Base-by-base conservation (phyloP, 163 green algal genomes). In the Trebouxia gelatinosa region DNA sequence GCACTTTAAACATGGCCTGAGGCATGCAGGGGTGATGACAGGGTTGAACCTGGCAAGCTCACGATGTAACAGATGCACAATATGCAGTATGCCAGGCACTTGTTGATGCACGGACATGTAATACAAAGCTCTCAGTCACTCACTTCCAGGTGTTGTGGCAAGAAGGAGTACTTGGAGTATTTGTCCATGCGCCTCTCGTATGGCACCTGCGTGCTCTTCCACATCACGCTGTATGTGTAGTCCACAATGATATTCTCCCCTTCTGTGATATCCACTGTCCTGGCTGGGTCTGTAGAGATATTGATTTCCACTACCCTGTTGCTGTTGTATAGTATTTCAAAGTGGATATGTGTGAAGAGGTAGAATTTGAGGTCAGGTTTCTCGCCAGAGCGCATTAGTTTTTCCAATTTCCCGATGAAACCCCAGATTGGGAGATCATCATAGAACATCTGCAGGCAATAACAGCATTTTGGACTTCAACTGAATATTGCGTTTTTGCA, bases 401-500 rank as follows among this genome's bases (percentile, higher is more conserved):
- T 88, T 89, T 97, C 91, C 58, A 94, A 87, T 84, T 97, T 98
- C 67, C 96, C 96, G 31, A 99, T 90, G 85, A 97, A 98, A 40
- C 95, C 92, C 93, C 95, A 98, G 40, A 97, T 90, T 9, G 96
- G 96, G 71, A 99, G 90, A 82, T 98, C 93, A 79, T 99, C 96
- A 71, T 93, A 94, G 78, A 92, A 94, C 89, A 95, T 93, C 79
- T 58, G 93, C 90, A 29, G 90, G 9, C n/a, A n/a, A n/a, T n/a
- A n/a, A n/a, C n/a, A n/a, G n/a, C n/a, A n/a, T n/a, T n/a, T n/a
- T n/a, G n/a, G n/a, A n/a, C n/a, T n/a, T n/a, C n/a, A n/a, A n/a
- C n/a, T n/a, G n/a, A n/a, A n/a, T n/a, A n/a, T n/a, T n/a, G n/a
- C n/a, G n/a, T n/a, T n/a, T n/a, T n/a, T n/a, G n/a, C n/a, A n/a